These are phyloP conservation scores for Quercus alba DNA, from an alignment of 306 rosid genomes.

Conservation along the genomic window DNA sequence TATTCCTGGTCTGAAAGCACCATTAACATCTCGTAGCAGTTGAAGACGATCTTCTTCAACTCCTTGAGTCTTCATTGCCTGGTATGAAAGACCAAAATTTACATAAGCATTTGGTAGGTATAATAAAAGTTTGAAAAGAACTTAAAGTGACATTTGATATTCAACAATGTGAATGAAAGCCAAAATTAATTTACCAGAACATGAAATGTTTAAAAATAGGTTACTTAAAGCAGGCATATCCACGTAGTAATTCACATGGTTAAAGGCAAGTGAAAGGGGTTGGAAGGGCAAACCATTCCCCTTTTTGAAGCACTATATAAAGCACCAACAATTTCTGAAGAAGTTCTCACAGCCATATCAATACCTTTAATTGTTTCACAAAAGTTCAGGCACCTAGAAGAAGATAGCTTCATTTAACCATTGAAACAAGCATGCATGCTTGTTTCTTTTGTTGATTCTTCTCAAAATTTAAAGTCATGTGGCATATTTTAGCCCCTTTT, in stretches of 20 bases:
- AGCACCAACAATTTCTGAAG: conserved; percentile 25
- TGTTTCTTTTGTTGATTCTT: not conserved
- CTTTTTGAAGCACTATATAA: conserved; percentile 11
- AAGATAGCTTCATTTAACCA: not conserved
- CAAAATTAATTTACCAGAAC: not conserved
- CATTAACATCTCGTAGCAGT: conserved; percentile 58
- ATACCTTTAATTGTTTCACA: conserved; percentile 3
- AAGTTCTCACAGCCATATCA: conserved; percentile 26
- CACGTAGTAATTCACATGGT: conserved; percentile 62
- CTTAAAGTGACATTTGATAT: not conserved
- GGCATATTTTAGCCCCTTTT: not conserved
- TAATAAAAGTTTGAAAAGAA: not conserved
- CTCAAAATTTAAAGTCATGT: not conserved
- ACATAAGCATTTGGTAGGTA: not conserved
- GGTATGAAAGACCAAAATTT: not conserved
- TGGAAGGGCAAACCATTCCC: conserved; percentile 73
- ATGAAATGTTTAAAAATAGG: not conserved
- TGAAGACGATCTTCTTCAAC: conserved; percentile 48
- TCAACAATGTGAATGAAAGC: not conserved
- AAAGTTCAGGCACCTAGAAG: not conserved
- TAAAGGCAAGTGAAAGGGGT: conserved; percentile 67
- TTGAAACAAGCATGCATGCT: not conserved
- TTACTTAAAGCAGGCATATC: conserved; percentile 70
- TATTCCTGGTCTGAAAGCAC: conserved; percentile 65
- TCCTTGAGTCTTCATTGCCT: conserved; percentile 74